These are phyloP conservation scores for Sechiopsis laciniata DNA, from an alignment of 306 rosid species.

Conservation along the genomic window DNA sequence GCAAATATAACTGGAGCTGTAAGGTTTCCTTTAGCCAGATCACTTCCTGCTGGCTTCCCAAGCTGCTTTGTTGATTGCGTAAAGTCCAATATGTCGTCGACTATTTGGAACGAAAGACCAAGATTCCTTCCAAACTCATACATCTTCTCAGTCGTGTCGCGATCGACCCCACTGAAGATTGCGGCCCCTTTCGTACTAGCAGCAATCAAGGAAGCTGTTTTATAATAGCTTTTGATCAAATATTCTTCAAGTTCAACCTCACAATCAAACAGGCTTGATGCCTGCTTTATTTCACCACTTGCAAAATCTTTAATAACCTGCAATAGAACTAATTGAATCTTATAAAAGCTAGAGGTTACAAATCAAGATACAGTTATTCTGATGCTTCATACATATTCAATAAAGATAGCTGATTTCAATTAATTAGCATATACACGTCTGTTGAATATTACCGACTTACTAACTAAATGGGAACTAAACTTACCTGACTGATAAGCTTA, in stretches of 20 bases:
- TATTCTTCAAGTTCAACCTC: conserved; percentile 81
- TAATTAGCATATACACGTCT: too few relatives aligned
- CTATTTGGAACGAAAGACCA: conserved; percentile 93
- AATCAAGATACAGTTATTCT: background rate
- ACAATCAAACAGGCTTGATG: conserved; percentile 89
- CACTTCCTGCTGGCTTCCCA: conserved; percentile 91
- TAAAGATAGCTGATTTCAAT: too few relatives aligned
- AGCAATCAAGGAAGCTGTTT: conserved; percentile 95
- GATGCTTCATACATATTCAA: too few relatives aligned
- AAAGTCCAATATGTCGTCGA: conserved; percentile 89
- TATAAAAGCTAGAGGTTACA: conserved; percentile 24
- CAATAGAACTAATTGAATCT: conserved; percentile 25
- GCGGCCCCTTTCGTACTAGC: conserved; percentile 95
- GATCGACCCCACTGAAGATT: conserved; percentile 64
- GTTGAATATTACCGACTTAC: too few relatives aligned
- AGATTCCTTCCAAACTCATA: conserved; percentile 82
- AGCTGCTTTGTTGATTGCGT: conserved; percentile 89
- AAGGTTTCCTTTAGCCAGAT: conserved; percentile 83
- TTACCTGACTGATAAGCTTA: conserved; percentile 94
- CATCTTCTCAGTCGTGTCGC: conserved; percentile 51
- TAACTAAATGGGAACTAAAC: background rate
- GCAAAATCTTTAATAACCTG: conserved; percentile 99
- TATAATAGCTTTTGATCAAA: conserved; percentile 76
- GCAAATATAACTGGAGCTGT: conserved; percentile 93
- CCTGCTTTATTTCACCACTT: conserved; percentile 98